Percentiles rank a stretch among this genome's conserved stretches.
Evolutionary conservation across 257 asterid species (phyloP).

Genomic region (Solanum pinnatisectum): DNA sequence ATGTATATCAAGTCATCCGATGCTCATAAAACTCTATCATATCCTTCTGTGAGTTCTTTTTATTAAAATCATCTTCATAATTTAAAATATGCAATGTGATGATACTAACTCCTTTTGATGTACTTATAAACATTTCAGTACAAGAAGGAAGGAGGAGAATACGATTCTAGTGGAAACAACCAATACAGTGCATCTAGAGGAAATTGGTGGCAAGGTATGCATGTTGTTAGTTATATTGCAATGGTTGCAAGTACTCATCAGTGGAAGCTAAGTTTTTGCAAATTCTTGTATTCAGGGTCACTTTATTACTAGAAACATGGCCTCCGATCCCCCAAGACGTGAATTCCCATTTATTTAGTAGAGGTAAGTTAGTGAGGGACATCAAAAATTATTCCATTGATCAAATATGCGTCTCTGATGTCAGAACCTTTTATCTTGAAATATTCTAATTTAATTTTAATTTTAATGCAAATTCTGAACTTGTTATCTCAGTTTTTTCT

Average conservation of each 20-base stretch:
- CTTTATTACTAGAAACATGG: constrained; percentile 27
- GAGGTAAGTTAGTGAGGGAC: constrained; percentile 13
- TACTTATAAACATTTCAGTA: constrained; percentile 10
- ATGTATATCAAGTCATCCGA: constrained; percentile 29
- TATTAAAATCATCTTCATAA: neutral
- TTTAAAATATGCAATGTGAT: neutral
- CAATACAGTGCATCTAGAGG: constrained; percentile 33
- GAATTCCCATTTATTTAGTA: constrained; percentile 11
- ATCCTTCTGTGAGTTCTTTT: constrained; percentile 16
- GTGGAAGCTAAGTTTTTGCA: neutral
- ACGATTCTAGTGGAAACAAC: constrained; percentile 19
- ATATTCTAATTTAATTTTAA: neutral
- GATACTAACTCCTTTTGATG: neutral
- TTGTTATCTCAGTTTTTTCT: neutral
- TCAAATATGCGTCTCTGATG: neutral
- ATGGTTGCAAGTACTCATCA: neutral
- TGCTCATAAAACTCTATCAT: constrained; percentile 10
- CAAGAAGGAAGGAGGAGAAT: constrained; percentile 26
- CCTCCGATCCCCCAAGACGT: constrained; percentile 2
- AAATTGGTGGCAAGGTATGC: constrained; percentile 52
- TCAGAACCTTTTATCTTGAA: neutral
- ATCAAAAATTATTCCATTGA: neutral
- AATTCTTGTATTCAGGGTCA: constrained; percentile 28
- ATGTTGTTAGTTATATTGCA: neutral
- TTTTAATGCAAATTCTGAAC: neutral